Percentiles rank a stretch among this genome's conserved stretches.
Evolutionary conservation across 768 basidiomycete genomes (phyloP).

Genomic region (Trichaptum fuscoviolaceum): DNA sequence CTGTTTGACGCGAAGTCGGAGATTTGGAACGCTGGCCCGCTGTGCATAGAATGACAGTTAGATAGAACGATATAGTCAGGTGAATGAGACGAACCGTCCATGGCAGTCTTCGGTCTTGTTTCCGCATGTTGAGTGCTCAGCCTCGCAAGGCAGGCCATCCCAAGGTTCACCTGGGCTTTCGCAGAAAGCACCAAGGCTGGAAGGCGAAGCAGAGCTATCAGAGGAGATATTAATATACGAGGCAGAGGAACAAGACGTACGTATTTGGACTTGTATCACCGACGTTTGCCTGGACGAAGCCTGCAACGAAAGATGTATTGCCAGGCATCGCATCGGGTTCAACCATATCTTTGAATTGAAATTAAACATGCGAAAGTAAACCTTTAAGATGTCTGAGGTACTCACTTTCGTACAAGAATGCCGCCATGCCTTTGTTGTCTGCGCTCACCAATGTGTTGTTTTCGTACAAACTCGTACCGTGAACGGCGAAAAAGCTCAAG

Average conservation of each 20-base stretch:
- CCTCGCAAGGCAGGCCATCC: conserved; percentile 66
- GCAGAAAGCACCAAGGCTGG: conserved; percentile 66
- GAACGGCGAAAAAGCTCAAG: conserved; percentile 72
- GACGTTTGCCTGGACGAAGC: conserved; percentile 77
- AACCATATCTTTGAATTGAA: conserved; percentile 39
- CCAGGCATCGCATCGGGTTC: conserved; percentile 67
- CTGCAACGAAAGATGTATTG: conserved; percentile 65
- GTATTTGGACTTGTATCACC: conserved; percentile 79
- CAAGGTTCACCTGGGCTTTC: conserved; percentile 66
- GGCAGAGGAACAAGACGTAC: conserved; percentile 32
- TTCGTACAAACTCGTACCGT: conserved; percentile 78
- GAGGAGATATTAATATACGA: conserved; percentile 1
- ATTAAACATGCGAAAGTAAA: background rate
- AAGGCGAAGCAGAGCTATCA: conserved; percentile 5
- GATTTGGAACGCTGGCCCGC: conserved; percentile 70
- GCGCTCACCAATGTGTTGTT: conserved; percentile 79
- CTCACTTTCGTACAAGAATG: conserved; percentile 69
- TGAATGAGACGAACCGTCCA: conserved; percentile 46
- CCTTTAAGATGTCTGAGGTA: background rate
- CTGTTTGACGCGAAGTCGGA: conserved; percentile 74
- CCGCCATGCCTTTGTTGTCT: conserved; percentile 87
- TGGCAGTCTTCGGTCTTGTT: conserved; percentile 62
- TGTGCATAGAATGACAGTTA: conserved; percentile 16
- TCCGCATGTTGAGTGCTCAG: conserved; percentile 70
- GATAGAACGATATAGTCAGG: background rate